phyloP scores from a whole-genome alignment of 352 stramenopile genomes.

The Globisporangium carolinianum region DNA sequence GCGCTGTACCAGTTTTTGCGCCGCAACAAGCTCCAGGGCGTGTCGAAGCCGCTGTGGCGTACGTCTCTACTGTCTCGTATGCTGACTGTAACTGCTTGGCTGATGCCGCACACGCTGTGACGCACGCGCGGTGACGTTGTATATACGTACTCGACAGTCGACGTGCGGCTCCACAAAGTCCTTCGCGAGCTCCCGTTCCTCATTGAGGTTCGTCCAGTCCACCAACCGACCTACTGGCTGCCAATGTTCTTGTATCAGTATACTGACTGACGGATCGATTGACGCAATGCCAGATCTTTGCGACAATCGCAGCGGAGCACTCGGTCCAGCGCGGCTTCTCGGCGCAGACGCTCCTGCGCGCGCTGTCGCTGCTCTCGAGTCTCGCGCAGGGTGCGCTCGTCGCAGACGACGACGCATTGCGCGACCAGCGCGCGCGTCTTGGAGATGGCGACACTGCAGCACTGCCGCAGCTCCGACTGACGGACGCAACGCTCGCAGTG shows the following conservation, averaged over 20 bases:
- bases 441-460: conserved; percentile 9
- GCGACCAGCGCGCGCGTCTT: conserved; percentile 47
- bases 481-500: conserved; percentile 35
- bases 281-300: conserved; percentile 32
- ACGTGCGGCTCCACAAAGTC: conserved; percentile 55
- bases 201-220: conserved; percentile 38
- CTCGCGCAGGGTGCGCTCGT: conserved; percentile 65
- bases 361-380: conserved; percentile 59
- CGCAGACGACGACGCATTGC: conserved; percentile 48
- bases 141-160: conserved; percentile 25
- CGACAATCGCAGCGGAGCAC: conserved; percentile 47
- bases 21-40: conserved; percentile 54
- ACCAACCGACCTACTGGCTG: neutral
- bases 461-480: conserved; percentile 30
- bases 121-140: neutral
- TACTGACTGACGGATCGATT: neutral
- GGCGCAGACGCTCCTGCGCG: conserved; percentile 39
- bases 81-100: too few relatives aligned
- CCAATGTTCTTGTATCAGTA: neutral
- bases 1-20: conserved; percentile 75
- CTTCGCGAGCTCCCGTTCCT: conserved; percentile 73
- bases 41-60: conserved; percentile 65
- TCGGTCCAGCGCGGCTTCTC: conserved; percentile 65
- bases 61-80: conserved; percentile 6
- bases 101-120: too few relatives aligned